Conservation (phyloP, 805 yeast genomes). For the Candida qinlingensis region DNA sequence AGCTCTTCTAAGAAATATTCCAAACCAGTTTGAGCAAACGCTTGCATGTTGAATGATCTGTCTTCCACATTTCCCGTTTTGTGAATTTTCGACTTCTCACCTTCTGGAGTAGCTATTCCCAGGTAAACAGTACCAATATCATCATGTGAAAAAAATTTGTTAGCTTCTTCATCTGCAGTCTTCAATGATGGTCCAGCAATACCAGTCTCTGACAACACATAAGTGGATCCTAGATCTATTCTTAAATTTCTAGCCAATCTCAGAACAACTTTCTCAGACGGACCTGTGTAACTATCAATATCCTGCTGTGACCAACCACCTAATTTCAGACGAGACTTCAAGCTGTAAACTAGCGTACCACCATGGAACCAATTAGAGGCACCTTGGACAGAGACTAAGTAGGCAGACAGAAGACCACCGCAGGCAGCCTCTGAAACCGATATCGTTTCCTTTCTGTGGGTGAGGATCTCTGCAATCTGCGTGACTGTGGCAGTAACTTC, state of each 20-base stretch:
- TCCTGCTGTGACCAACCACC: conserved; percentile 77
- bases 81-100: conserved; percentile 42
- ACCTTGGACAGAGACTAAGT: conserved; percentile 77
- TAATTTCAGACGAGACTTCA: conserved; percentile 65
- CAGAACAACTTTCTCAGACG: conserved; percentile 68
- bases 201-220: conserved; percentile 80
- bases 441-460: conserved; percentile 52
- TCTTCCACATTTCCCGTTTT: conserved; percentile 40
- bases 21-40: conserved; percentile 65
- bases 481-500: conserved; percentile 45
- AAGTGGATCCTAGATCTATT: conserved; percentile 78
- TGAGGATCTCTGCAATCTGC: conserved; percentile 52
- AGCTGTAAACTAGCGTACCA: conserved; percentile 73
- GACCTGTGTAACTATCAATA: conserved; percentile 71
- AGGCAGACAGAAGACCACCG: conserved; percentile 81
- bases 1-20: conserved; percentile 51
- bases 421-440: conserved; percentile 88
- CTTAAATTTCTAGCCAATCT: conserved; percentile 74
- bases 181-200: conserved; percentile 69
- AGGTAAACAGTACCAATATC: conserved; percentile 65
- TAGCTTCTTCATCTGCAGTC: conserved; percentile 28
- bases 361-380: conserved; percentile 83
- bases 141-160: conserved; percentile 24
- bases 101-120: conserved; percentile 64
- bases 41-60: conserved; percentile 67